These are phyloP conservation scores for Pistacia atlantica DNA, from an alignment of 345 rosid species.

Conservation along the genomic window DNA sequence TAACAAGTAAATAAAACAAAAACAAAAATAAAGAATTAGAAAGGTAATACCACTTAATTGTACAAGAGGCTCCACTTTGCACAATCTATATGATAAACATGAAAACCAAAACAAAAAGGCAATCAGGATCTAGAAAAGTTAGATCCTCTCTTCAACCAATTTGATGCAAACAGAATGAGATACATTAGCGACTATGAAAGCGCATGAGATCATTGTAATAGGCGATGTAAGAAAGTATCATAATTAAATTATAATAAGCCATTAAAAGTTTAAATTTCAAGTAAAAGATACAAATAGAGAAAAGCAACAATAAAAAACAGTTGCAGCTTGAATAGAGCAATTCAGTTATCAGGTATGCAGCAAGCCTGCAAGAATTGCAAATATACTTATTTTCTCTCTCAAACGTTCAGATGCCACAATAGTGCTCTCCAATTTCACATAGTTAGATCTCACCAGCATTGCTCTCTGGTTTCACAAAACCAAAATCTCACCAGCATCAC, in stretches of 20 bases:
- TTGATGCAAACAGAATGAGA: neutral
- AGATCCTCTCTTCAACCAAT: neutral
- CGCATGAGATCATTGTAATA: neutral
- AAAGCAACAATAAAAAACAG: neutral
- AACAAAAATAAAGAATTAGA: no score
- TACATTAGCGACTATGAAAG: neutral
- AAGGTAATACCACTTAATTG: no score
- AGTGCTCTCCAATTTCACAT: neutral
- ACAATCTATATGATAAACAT: no score
- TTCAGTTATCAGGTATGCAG: neutral
- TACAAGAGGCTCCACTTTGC: no score
- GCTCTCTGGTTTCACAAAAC: neutral
- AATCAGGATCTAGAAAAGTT: neutral
- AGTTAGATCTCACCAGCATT: neutral
- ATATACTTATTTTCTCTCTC: neutral
- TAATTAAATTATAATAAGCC: neutral
- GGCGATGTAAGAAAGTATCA: no score
- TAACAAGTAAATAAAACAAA: no score
- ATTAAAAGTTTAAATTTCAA: neutral
- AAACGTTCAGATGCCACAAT: no score
- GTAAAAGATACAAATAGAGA: neutral
- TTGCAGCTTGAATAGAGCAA: conserved; percentile 2
- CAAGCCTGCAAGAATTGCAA: neutral
- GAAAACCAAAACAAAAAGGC: neutral
- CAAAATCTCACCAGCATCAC: neutral